phyloP scores from a whole-genome alignment of 2,329 filamentous ascomycete species.

The Pseudogymnoascus sp. region DNA sequence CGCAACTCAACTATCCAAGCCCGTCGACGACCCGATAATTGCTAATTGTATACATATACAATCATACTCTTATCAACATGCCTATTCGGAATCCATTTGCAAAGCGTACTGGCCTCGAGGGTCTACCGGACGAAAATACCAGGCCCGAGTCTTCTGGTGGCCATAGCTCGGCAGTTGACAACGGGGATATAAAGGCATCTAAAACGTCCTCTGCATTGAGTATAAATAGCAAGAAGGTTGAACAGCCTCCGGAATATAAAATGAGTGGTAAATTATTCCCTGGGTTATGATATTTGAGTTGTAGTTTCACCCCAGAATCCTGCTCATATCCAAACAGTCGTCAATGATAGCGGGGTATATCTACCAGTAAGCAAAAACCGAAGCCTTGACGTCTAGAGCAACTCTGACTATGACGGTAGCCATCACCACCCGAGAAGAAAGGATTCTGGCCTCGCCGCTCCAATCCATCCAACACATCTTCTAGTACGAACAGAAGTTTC shows the following conservation, averaged over 20 bases:
- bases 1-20: not conserved
- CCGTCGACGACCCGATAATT: not conserved
- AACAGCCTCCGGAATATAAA: conserved; percentile 61
- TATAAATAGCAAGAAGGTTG: conserved; percentile 49
- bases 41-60: conserved; percentile 4
- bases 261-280: conserved; percentile 57
- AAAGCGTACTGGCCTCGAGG: conserved; percentile 40
- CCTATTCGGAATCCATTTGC: conserved; percentile 65
- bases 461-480: conserved; percentile 45
- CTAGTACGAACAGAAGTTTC: conserved; percentile 47
- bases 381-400: not conserved
- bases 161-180: conserved; percentile 47
- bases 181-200: conserved; percentile 53
- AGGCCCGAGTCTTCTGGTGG: conserved; percentile 36
- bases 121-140: conserved; percentile 41
- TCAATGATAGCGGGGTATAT: conserved; percentile 92
- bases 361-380: conserved; percentile 58
- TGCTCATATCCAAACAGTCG: conserved; percentile 51
- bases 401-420: conserved; percentile 38
- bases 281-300: conserved; percentile 13
- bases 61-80: conserved; percentile 37
- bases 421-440: conserved; percentile 82
- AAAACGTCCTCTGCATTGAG: conserved; percentile 54
- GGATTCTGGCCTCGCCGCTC: conserved; percentile 58
- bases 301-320: conserved; percentile 1